Base-by-base conservation (phyloP, 257 asterid genomes). In the Nicotiana noctiflora region DNA sequence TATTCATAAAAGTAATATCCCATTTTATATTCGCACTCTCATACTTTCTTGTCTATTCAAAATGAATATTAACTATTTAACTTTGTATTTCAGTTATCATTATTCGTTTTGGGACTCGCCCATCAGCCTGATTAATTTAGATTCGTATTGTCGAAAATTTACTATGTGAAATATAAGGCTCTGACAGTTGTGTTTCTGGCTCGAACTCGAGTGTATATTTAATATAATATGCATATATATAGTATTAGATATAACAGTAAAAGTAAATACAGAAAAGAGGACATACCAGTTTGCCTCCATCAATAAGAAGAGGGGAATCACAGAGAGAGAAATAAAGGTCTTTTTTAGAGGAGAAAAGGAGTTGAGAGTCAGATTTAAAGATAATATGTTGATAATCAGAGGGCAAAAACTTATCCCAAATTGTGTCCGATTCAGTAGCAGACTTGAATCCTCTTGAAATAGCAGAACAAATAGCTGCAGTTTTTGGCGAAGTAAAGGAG, bases 401-500 rank as follows among this genome's bases (percentile, higher is more conserved):
- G 0, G 89, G 91, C 52, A 90, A 79, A 76, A 90, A 90, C 32
- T 53, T 74, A 51, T 77, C 23, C 85, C 76, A 83, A 32, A 62
- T 72, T 59, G 2, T 6, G 15, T 85, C 74, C 7, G 83, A 86
- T 9, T 83, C 87, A 5, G 88, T 82, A 0, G 89, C 91, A 3
- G 85, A 84, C 76, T 81, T 84, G 87, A 92, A 81, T 0, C 32
- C 80, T 67, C 70, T 70, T 0, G 93, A 90, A 3, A 86, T 49
- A 4, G 27, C 7, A 4, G 91, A 72, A 8, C 86, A 81, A 80
- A 87, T 84, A 17, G 82, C 82, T 5, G 89, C 90, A 51, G 90
- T 93, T 57, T 68, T 59, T 5, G 97, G 85, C 1, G 93, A 84
- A 25, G 93, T 88, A 1, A 34, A 23, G 4, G 92, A 89, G 25